Evolutionary conservation across 495 filamentous ascomycete species (phyloP).

Genomic region (Xylaria scruposa): DNA sequence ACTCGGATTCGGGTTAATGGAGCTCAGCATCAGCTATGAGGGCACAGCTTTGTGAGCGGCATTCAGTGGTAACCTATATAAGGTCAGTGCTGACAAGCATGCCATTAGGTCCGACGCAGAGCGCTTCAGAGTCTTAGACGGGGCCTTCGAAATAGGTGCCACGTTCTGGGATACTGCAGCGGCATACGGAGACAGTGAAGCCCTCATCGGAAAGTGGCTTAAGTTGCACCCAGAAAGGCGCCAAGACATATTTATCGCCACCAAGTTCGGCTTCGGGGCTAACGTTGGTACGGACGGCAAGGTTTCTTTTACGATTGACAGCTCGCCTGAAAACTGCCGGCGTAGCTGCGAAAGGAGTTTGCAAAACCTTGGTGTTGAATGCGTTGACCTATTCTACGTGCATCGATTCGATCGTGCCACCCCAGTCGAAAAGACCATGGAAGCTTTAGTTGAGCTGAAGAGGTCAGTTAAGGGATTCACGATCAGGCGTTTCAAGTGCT

Average conservation of each 20-base stretch:
- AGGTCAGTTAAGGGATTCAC: slow-evolving; percentile 41
- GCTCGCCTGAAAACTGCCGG: slow-evolving; percentile 5
- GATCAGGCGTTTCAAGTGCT: neutral
- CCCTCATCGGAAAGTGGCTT: slow-evolving; percentile 63
- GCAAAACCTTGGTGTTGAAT: slow-evolving; percentile 6
- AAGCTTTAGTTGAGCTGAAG: slow-evolving; percentile 58
- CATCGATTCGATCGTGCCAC: slow-evolving; percentile 44
- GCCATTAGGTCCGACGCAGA: slow-evolving; percentile 47
- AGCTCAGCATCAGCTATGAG: slow-evolving; percentile 58
- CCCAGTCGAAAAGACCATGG: slow-evolving; percentile 57
- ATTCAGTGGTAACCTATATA: neutral
- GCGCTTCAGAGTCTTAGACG: slow-evolving; percentile 53
- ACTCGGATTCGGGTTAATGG: slow-evolving; percentile 64
- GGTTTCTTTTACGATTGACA: neutral
- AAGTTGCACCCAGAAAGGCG: slow-evolving; percentile 52
- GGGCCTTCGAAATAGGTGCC: slow-evolving; percentile 52
- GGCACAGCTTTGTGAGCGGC: slow-evolving; percentile 21
- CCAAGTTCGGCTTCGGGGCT: slow-evolving; percentile 2
- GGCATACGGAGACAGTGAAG: slow-evolving; percentile 57
- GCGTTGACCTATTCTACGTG: slow-evolving; percentile 33
- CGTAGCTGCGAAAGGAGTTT: slow-evolving; percentile 2
- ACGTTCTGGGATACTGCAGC: slow-evolving; percentile 60
- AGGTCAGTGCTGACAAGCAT: neutral
- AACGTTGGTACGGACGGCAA: neutral
- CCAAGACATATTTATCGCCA: slow-evolving; percentile 60